phyloP scores from a whole-genome alignment of 306 rosid species.

The Betula pendula region DNA sequence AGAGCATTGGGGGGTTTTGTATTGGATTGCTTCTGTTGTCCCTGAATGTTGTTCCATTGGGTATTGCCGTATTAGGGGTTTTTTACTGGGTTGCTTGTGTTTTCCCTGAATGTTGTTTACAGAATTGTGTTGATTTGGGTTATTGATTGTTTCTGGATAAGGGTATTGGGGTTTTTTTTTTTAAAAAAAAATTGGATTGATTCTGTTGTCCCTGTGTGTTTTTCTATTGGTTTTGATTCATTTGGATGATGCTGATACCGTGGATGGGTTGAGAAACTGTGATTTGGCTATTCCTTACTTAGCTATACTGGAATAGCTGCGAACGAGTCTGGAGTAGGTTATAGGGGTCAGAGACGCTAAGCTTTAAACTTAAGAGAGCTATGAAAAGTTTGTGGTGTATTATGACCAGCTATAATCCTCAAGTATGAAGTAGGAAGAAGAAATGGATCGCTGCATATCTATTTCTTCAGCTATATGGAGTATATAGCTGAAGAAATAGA shows the following conservation, averaged over 20 bases:
- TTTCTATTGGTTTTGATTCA: not conserved
- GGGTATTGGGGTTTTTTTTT: not conserved
- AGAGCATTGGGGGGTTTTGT: not conserved
- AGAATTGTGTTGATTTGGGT: not conserved
- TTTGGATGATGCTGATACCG: not conserved
- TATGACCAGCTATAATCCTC: not conserved
- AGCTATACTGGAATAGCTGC: not conserved
- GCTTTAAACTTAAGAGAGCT: not conserved
- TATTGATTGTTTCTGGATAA: not conserved
- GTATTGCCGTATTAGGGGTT: not conserved
- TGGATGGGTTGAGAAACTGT: conserved; percentile 2
- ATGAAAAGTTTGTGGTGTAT: not conserved
- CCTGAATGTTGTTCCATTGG: not conserved
- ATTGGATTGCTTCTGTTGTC: not conserved
- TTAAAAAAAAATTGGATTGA: not conserved
- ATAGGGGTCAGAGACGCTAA: not conserved
- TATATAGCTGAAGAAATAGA: too few relatives aligned
- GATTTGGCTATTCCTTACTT: not conserved
- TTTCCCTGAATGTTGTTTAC: too few relatives aligned
- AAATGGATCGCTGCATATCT: not conserved
- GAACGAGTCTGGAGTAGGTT: not conserved
- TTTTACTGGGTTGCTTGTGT: too few relatives aligned
- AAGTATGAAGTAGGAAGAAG: not conserved
- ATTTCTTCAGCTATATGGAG: not conserved
- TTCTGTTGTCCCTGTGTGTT: not conserved